Base-by-base conservation (phyloP, 257 asterid genomes). In the Salvia hispanica region DNA sequence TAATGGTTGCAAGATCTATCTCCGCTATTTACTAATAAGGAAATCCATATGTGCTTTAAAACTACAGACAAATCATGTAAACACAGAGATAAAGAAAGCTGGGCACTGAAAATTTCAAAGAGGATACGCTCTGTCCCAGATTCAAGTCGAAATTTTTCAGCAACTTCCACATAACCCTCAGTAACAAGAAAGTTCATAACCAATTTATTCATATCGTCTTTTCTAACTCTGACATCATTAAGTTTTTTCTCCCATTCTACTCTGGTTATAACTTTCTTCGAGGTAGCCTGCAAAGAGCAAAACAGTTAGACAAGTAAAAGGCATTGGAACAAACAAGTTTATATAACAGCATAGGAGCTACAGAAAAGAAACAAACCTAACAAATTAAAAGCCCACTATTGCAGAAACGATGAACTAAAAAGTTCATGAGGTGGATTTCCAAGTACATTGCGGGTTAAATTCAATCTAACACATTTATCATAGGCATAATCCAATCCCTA, bases 91-190 rank as follows among this genome's bases (percentile, higher is more conserved):
- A 60, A 60, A 25, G 31, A 25, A 25, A 25, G 2, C 2, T 25
- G 31, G 31, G 31, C 31, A 25, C 31, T 25, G 31, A 25, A 25
- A 25, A 25, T 25, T 25, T 42, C 4, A 67, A 60, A 40, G 60
- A 34, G 90, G 92, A 89, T 90, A 90, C 97, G 95, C 66, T 86
- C 90, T 59, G 95, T 88, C 60, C 97, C 97, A 16, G 95, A 88
- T 77, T 90, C 97, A 72, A 72, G 71, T 64, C 82, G 78, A 84
- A 90, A 86, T 55, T 79, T 88, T 66, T 88, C 95, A 31, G 95
- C 95, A 51, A 87, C 95, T 48, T 90, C 95, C 12, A 88, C 95
- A 67, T 82, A 88, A 62, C 95, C 97, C 83, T 88, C 94, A 0
- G 94, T 88, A 48, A 86, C 95, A 60, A 90, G 82, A 79, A 82